phyloP scores from a whole-genome alignment of 805 yeast species.

The Sungouiella blattae region DNA sequence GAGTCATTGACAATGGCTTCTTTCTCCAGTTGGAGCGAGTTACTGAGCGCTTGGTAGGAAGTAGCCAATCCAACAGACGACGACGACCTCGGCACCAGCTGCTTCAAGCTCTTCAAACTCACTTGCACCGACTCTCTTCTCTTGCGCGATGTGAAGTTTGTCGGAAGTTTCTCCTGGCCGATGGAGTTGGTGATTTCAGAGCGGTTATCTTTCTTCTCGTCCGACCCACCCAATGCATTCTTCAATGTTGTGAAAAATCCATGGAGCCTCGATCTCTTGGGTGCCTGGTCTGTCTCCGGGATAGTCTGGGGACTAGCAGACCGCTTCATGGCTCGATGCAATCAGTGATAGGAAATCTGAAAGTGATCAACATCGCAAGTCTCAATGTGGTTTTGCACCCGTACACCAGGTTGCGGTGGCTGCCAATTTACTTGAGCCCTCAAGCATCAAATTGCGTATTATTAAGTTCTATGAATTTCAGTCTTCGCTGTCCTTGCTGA shows the following conservation, averaged over 20 bases:
- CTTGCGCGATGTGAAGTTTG: slow-evolving; percentile 9
- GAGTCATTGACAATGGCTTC: slow-evolving; percentile 3
- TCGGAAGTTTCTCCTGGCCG: neutral
- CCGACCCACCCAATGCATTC: no score
- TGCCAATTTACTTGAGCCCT: no score
- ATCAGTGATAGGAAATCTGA: no score
- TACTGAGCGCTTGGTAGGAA: slow-evolving; percentile 9
- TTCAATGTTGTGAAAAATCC: no score
- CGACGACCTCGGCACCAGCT: slow-evolving; percentile 11
- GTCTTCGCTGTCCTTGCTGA: slow-evolving; percentile 6
- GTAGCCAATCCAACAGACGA: slow-evolving; percentile 6
- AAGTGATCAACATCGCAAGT: no score
- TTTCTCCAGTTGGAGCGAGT: slow-evolving; percentile 5
- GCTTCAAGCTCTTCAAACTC: slow-evolving; percentile 7
- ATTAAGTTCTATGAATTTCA: no score
- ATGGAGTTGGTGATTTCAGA: slow-evolving; percentile 4
- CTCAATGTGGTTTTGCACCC: no score
- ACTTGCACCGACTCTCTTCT: slow-evolving; percentile 10
- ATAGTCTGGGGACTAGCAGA: slow-evolving; percentile 14
- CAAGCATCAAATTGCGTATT: no score
- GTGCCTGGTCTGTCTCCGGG: no score
- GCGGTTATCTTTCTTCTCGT: no score
- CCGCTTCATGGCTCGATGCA: slow-evolving; percentile 13
- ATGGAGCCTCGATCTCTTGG: no score
- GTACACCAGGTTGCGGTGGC: no score